phyloP scores from a whole-genome alignment of 805 yeast genomes.

The Zygosaccharomyces rouxii region DNA sequence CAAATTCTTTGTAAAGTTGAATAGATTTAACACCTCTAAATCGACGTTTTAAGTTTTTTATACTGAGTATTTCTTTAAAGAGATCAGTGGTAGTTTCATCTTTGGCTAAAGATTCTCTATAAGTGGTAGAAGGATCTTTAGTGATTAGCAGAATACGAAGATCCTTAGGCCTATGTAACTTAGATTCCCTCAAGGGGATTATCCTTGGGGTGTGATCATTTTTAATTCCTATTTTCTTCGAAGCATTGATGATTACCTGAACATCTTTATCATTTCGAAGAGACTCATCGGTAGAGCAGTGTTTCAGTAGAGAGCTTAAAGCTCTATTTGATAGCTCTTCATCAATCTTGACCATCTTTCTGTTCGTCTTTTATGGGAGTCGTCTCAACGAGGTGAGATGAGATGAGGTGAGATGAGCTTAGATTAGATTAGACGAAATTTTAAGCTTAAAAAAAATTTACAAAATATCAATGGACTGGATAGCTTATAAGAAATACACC shows the following conservation, averaged over 20 bases:
- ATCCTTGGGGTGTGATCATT: slow-evolving; percentile 55
- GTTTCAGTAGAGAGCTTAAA: slow-evolving; percentile 23
- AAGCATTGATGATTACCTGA: slow-evolving; percentile 46
- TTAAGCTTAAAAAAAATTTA: slow-evolving; percentile 1
- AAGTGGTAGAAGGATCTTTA: slow-evolving; percentile 65
- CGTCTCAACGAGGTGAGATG: background rate
- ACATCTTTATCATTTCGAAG: slow-evolving; percentile 27
- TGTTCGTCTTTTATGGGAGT: background rate
- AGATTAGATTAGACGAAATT: background rate
- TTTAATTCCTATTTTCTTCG: slow-evolving; percentile 40
- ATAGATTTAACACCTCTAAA: slow-evolving; percentile 43
- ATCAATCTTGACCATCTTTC: background rate
- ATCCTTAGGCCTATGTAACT: slow-evolving; percentile 46
- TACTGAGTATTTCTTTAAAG: slow-evolving; percentile 57
- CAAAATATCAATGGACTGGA: slow-evolving; percentile 5
- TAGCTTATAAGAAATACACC: slow-evolving; percentile 11
- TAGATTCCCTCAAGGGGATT: slow-evolving; percentile 49
- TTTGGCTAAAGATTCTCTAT: slow-evolving; percentile 45
- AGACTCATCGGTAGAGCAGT: slow-evolving; percentile 32
- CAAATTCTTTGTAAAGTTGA: slow-evolving; percentile 55
- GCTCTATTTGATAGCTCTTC: slow-evolving; percentile 21
- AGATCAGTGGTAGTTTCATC: slow-evolving; percentile 55
- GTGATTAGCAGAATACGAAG: slow-evolving; percentile 58
- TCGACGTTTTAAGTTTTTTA: slow-evolving; percentile 50
- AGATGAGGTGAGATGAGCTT: slow-evolving; percentile 7